Evolutionary conservation across 2,329 filamentous ascomycete genomes (phyloP).

Genomic region (Tolypocladium cylindrosporum): DNA sequence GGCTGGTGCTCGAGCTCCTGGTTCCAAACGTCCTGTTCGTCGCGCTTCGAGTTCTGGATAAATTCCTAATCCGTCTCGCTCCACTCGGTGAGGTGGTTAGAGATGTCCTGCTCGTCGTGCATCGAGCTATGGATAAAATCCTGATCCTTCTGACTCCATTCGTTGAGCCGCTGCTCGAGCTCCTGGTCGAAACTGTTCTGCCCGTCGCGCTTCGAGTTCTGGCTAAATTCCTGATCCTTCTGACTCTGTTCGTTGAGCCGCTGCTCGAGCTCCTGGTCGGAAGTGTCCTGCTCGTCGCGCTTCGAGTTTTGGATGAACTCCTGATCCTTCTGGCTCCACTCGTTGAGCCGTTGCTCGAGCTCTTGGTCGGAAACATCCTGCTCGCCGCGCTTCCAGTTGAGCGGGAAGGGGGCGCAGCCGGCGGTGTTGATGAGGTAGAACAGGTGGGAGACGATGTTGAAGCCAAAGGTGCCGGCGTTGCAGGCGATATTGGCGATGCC

Average conservation of each 20-base stretch:
- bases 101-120: constrained; percentile 11
- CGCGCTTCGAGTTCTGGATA: constrained; percentile 16
- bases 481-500: constrained; percentile 37
- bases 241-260: constrained; percentile 23
- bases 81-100: constrained; percentile 24
- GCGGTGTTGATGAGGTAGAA: constrained; percentile 37
- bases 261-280: constrained; percentile 26
- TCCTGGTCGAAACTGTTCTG: constrained; percentile 21
- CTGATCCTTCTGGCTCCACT: constrained; percentile 24
- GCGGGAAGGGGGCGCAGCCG: constrained; percentile 23
- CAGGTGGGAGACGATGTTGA: constrained; percentile 34
- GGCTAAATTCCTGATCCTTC: constrained; percentile 22
- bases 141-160: constrained; percentile 24
- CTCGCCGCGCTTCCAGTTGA: constrained; percentile 14
- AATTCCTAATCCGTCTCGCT: constrained; percentile 23
- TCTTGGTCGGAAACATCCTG: constrained; percentile 22
- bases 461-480: constrained; percentile 37
- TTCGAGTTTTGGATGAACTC: constrained; percentile 18
- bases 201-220: constrained; percentile 14
- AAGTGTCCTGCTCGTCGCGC: constrained; percentile 11
- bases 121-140: constrained; percentile 18
- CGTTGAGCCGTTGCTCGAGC: constrained; percentile 26
- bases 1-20: too few relatives aligned
- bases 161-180: constrained; percentile 25
- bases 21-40: background rate